Base-by-base conservation (phyloP, 2,329 filamentous ascomycete species). In the Myrmaecium sp. region DNA sequence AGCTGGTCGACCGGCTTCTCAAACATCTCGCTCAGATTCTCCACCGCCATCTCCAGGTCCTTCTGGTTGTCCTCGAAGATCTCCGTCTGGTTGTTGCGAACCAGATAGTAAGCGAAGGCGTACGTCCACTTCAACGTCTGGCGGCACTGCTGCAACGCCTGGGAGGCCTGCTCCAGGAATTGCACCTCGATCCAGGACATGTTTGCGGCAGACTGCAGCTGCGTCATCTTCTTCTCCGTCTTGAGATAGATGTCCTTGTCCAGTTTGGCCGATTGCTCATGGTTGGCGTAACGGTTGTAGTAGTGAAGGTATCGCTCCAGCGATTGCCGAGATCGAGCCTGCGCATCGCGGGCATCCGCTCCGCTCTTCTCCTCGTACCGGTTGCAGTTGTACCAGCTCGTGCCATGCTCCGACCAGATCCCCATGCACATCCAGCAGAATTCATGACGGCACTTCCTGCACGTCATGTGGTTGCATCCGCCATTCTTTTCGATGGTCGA, bases 381-480 rank as follows among this genome's bases (percentile, higher is more conserved):
- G 48, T 93, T 98, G 65, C 89, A 98, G 53, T 93, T 98, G 62
- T 98, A 98, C 89, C 89, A 98, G 55, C 82, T 93, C 3, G 86
- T 98, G 35, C 89, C 89, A 49, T 98, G 89, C 54, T 98, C 89
- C 1, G 83, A 91, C 89, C 89, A 98, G 1, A 93, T 62, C 0
- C 89, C 89, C 89, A 98, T 98, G 46, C 89, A 98, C 79, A 98
- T 95, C 89, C 89, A 98, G 57, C 89, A 98, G 46, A 98, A 94
- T 46, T 94, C 84, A 46, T 94, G 75, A 44, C 83, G 82, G 59
- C 84, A 94, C 52, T 94, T 94, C 30, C 84, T 66, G 49, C 84
- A 94, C 0, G 84, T 94, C 84, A 94, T 94, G 52, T 94, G 84
- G 57, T 94, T 94, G 59, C 84, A 94, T 3, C 84, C 84, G 27